A percentile compares a stretch with the other conserved stretches of the same genome.
phyloP scores from a whole-genome alignment of 768 basidiomycete species.

The Grammothele lineata region DNA sequence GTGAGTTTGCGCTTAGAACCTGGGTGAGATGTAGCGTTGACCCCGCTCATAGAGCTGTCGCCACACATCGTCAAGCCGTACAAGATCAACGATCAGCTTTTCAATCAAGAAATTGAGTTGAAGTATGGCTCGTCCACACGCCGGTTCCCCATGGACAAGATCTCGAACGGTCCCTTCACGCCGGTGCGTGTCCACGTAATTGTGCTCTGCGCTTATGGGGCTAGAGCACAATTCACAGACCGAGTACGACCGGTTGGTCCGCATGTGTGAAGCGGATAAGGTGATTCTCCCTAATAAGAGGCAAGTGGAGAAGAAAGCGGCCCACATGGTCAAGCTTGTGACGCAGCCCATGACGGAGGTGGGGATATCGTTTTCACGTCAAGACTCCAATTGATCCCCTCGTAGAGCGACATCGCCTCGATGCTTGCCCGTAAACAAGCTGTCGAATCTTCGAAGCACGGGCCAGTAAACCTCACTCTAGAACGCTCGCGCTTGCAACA shows the following conservation, averaged over 20 bases:
- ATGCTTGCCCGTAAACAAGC: constrained; percentile 66
- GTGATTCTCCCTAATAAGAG: constrained; percentile 65
- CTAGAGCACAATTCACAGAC: too few species aligned
- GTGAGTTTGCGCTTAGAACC: constrained; percentile 40
- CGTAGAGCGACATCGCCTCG: constrained; percentile 75
- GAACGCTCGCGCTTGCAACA: constrained; percentile 68
- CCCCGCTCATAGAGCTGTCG: constrained; percentile 49
- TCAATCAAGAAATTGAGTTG: constrained; percentile 68
- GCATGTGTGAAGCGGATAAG: constrained; percentile 43
- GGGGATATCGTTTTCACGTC: neutral
- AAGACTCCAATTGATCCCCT: too few species aligned
- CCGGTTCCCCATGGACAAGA: constrained; percentile 74
- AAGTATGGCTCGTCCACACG: constrained; percentile 68
- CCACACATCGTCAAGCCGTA: constrained; percentile 60
- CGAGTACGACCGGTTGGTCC: constrained; percentile 64
- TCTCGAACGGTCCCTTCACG: constrained; percentile 70
- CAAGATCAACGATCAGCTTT: constrained; percentile 58
- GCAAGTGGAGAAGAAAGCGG: constrained; percentile 60
- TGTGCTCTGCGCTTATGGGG: too few species aligned
- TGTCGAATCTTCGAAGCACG: too few species aligned
- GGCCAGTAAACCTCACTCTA: constrained; percentile 29
- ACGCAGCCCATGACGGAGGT: constrained; percentile 80
- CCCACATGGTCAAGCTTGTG: constrained; percentile 54
- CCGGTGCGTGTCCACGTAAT: constrained; percentile 43
- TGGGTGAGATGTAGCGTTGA: neutral